Base-by-base conservation (phyloP, 139 green algal genomes). In the Edaphochlamys debaryana region DNA sequence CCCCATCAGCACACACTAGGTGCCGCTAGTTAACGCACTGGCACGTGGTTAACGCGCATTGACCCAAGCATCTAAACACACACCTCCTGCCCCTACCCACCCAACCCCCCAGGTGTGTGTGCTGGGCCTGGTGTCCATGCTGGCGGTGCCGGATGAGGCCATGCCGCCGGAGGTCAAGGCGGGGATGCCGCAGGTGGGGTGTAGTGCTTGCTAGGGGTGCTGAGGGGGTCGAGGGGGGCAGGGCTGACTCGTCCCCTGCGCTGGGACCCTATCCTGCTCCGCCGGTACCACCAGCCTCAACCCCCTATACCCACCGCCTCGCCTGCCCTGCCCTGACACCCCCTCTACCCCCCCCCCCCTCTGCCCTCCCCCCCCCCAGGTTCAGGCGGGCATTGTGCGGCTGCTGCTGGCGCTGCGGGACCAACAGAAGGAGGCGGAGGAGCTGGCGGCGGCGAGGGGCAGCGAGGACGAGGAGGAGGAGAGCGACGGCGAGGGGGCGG, bases 41-140 rank as follows among this genome's bases (percentile, higher is more conserved):
- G n/a, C n/a, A n/a, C n/a, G n/a, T n/a, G n/a, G n/a, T n/a, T n/a
- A n/a, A n/a, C n/a, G n/a, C n/a, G n/a, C n/a, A n/a, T n/a, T n/a
- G n/a, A n/a, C n/a, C n/a, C n/a, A n/a, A n/a, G n/a, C n/a, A n/a
- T n/a, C n/a, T n/a, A n/a, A n/a, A n/a, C n/a, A n/a, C n/a, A n/a
- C n/a, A n/a, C n/a, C 45, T 13, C 11, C 45, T 54, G 45, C 45
- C 45, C 45, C 45, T 13, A 9, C 13, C 45, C 45, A 9, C 45
- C 45, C 45, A 7, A 9, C 30, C 66, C 22, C 42, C 37, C 80
- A 90, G 86, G 84, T 96, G 52, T 87, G 91, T 15, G 71, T 94
- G 29, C 85, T 98, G 60, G 95, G 91, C 0, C 87, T 98, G 72
- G 60, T 91, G 20, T 69, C 92, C 0, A 19, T 98, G 54, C 64